phyloP scores from a whole-genome alignment of 2,329 filamentous ascomycete species.

The Talaromyces sp. region DNA sequence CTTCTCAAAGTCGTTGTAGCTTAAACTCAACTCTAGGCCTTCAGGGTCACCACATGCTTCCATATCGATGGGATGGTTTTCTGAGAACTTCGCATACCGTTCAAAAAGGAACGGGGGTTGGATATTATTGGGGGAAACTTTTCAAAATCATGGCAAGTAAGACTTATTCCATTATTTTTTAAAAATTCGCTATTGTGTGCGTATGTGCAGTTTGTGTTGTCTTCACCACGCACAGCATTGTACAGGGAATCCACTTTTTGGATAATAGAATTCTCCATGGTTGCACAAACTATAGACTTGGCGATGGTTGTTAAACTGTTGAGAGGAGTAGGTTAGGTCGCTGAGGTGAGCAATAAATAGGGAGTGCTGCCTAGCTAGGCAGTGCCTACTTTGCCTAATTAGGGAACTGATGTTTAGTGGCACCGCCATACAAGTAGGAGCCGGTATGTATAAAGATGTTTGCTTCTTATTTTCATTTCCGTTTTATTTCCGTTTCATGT shows the following conservation, averaged over 20 bases:
- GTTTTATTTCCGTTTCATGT: too few species aligned
- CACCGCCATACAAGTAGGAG: too few species aligned
- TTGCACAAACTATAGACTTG: neutral
- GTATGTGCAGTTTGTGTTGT: neutral
- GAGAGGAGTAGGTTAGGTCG: too few species aligned
- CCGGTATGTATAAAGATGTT: too few species aligned
- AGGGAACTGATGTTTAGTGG: neutral
- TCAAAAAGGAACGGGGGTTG: neutral
- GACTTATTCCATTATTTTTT: neutral
- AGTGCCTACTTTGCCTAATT: neutral
- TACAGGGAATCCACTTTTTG: neutral
- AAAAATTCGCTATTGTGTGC: neutral
- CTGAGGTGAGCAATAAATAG: neutral
- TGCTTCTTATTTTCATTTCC: too few species aligned
- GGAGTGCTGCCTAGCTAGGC: neutral
- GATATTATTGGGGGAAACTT: neutral
- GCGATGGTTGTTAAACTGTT: neutral
- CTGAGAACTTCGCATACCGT: neutral
- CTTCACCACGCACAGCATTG: neutral
- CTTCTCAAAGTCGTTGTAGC: neutral
- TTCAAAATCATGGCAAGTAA: neutral
- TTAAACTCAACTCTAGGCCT: neutral
- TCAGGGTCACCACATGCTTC: neutral
- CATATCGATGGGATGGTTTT: neutral
- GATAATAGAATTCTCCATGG: neutral